Percentiles rank a stretch among this genome's conserved stretches.
phyloP scores from a whole-genome alignment of 441 rosid species.

The Pelargonium cotyledonis region DNA sequence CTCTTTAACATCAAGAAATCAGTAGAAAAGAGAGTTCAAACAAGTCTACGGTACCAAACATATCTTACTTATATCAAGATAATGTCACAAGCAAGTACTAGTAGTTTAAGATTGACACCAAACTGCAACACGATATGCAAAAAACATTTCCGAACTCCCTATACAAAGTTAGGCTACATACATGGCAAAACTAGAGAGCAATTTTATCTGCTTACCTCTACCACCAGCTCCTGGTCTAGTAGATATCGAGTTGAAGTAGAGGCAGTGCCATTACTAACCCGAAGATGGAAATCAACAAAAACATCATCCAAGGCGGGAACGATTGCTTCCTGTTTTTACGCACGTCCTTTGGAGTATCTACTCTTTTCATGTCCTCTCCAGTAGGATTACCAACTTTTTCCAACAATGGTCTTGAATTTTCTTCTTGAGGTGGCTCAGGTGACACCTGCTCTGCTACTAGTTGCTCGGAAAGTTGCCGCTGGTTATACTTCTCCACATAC shows the following conservation, averaged over 20 bases:
- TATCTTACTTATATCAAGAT: background rate
- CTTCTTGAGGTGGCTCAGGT: slow-evolving; percentile 39
- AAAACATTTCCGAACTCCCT: background rate
- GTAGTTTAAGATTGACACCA: background rate
- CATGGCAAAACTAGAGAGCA: background rate
- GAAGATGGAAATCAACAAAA: slow-evolving; percentile 73
- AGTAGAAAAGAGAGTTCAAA: background rate
- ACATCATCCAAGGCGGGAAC: slow-evolving; percentile 77
- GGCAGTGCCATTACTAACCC: slow-evolving; percentile 95
- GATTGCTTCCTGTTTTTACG: slow-evolving; percentile 51
- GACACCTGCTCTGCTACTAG: slow-evolving; percentile 31
- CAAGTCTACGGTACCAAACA: background rate
- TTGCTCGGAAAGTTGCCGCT: slow-evolving; percentile 55
- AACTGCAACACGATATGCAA: background rate
- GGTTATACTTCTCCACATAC: slow-evolving; percentile 67
- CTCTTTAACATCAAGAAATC: too few species aligned
- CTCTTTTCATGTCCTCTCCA: slow-evolving; percentile 25
- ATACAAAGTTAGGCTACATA: slow-evolving; percentile 5
- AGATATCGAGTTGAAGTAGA: slow-evolving; percentile 63
- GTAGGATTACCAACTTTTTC: slow-evolving; percentile 31
- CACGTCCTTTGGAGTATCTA: slow-evolving; percentile 28
- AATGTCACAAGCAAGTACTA: background rate
- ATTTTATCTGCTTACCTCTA: slow-evolving; percentile 18
- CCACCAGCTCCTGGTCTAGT: slow-evolving; percentile 10
- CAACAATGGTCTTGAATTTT: slow-evolving; percentile 20